phyloP scores from a whole-genome alignment of 371 early-diverging fungal species.

The Capniomyces stellatus region DNA sequence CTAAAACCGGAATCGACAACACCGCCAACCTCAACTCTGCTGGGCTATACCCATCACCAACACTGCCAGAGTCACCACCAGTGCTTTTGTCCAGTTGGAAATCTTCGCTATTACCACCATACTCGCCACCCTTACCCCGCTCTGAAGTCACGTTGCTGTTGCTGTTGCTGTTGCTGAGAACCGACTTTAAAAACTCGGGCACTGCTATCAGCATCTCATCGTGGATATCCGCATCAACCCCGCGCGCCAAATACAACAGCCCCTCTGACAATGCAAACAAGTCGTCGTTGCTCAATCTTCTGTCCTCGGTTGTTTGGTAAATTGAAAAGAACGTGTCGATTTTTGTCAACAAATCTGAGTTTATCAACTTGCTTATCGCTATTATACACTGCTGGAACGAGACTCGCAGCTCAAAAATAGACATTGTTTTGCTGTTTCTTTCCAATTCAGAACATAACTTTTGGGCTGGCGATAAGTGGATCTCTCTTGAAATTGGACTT shows the following conservation, averaged over 20 bases:
- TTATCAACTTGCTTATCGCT: constrained; percentile 57
- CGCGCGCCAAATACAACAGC: constrained; percentile 33
- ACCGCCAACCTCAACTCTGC: background rate
- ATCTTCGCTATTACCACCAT: background rate
- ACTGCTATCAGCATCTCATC: background rate
- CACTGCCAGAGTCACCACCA: background rate
- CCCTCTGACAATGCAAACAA: constrained; percentile 77
- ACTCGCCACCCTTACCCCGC: background rate
- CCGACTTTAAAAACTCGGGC: background rate
- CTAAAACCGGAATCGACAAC: background rate
- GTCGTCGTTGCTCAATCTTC: constrained; percentile 56
- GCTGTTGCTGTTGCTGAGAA: background rate
- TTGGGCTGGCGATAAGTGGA: constrained; percentile 11
- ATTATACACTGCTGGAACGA: constrained; percentile 61
- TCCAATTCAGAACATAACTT: constrained; percentile 13
- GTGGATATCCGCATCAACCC: background rate
- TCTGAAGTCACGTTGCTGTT: background rate
- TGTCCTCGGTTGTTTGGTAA: constrained; percentile 60
- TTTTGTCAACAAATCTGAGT: constrained; percentile 57
- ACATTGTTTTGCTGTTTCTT: constrained; percentile 10
- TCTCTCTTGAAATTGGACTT: background rate
- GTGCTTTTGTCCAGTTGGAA: background rate
- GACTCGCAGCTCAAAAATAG: constrained; percentile 32
- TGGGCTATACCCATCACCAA: background rate
- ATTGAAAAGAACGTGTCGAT: constrained; percentile 69